Evolutionary conservation across 2,329 filamentous ascomycete genomes (phyloP).

Genomic region (Alternaria consortialis): DNA sequence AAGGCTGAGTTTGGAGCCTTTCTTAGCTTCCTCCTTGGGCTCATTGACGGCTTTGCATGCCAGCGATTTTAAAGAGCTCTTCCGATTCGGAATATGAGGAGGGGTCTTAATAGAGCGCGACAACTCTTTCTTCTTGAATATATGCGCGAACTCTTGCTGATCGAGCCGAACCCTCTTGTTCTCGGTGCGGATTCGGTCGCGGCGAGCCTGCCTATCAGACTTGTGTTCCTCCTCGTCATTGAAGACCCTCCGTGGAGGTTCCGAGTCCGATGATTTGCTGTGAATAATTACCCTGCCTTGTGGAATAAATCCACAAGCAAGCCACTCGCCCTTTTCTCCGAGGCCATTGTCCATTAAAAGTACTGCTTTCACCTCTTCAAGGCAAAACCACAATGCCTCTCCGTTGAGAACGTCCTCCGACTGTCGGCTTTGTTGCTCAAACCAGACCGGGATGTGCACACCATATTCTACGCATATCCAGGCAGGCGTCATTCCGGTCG

Average conservation of each 20-base stretch:
- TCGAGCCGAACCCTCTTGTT: neutral
- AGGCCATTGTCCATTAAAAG: constrained; percentile 4
- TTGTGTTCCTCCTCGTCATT: neutral
- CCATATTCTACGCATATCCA: neutral
- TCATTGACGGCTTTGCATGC: neutral
- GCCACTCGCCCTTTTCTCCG: constrained; percentile 16
- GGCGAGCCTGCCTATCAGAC: neutral
- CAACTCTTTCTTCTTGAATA: neutral
- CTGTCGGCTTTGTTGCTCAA: neutral
- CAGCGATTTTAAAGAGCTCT: constrained; percentile 4
- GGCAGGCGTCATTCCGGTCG: neutral
- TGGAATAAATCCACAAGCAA: constrained; percentile 15
- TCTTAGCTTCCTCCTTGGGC: neutral
- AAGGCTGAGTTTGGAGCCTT: neutral
- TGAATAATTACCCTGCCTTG: constrained; percentile 5
- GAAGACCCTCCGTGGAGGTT: neutral
- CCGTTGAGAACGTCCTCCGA: constrained; percentile 1
- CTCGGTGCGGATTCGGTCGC: neutral
- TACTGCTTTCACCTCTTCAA: constrained; percentile 13
- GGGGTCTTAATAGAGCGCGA: neutral
- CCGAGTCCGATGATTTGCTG: neutral
- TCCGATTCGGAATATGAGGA: constrained; percentile 36
- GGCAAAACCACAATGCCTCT: constrained; percentile 15
- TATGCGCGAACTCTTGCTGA: neutral
- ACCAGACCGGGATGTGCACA: constrained; percentile 13